Base-by-base conservation (phyloP, 2,329 filamentous ascomycete species). In the Xylariales sp. region DNA sequence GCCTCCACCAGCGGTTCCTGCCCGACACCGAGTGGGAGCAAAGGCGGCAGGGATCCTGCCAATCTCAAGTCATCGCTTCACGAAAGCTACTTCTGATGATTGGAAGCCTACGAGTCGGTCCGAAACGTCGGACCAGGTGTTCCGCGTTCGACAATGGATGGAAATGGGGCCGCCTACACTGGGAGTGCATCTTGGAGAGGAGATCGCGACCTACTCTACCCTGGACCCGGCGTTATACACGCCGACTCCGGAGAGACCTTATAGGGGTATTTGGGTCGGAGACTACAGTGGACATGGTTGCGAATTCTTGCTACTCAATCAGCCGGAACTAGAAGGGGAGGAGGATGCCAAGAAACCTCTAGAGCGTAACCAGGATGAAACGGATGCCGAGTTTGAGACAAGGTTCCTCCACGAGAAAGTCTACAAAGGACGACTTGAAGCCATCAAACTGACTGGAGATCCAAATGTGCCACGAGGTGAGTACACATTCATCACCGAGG, bases 381-480 rank as follows among this genome's bases (percentile, higher is more conserved):
- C 64, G 4, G 61, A 69, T 12, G 61, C 65, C 8, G 64, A 63
- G n/a, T 78, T 69, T 58, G 54, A 69, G 24, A 51, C 55, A 25
- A 66, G 74, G 14, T 68, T 69, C 36, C 55, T 60, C 1, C 64
- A 71, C 11, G 67, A 69, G 19, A 64, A 66, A 11, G 66, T 78
- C 1, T 80, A 86, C 50, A 71, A 69, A 10, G 88, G 88, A 4
- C 72, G 80, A 2, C 62, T 97, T 3, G 82, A 90, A 59, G 91
- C 86, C 0, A 81, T 96, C 56, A 97, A 97, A 60, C 68, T 98
- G 24, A 97, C 91, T 0, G 91, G 91, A 1, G 91, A 98, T 55
- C 80, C 84, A 0, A 94, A 96, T 51, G 81, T 97, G 11, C 91
- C 91, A 0, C 76, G 90, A 7, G 91, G 90, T 7, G 85, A 96